A percentile compares a stretch with the other conserved stretches of the same genome.
These are phyloP conservation scores for Sextonia rubra DNA, from an alignment of 164 flowering plant genomes.

Conservation along the genomic window DNA sequence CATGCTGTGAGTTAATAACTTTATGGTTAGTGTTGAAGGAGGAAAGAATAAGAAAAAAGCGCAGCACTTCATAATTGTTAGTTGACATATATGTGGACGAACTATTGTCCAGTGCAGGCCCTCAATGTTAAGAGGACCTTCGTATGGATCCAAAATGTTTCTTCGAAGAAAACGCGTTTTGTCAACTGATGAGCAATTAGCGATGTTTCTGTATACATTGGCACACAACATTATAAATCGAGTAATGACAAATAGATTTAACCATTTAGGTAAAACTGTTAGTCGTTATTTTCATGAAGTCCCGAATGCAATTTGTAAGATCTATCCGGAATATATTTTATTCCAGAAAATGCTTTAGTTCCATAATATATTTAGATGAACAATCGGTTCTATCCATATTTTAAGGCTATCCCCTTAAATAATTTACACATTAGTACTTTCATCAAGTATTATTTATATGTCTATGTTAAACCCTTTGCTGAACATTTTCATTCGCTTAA, in stretches of 20 bases:
- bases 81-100: too few relatives aligned
- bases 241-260: neutral
- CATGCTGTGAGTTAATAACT: too few relatives aligned
- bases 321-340: neutral
- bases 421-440: neutral
- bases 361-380: neutral
- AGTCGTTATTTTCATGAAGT: neutral
- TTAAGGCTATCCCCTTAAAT: neutral
- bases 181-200: neutral
- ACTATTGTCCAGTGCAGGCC: too few relatives aligned
- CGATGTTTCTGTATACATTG: neutral
- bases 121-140: too few relatives aligned
- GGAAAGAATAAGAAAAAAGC: too few relatives aligned
- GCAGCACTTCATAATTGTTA: too few relatives aligned
- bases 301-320: neutral
- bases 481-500: neutral
- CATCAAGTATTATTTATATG: neutral
- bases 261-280: neutral
- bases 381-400: too few relatives aligned
- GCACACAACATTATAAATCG: neutral
- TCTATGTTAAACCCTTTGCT: neutral
- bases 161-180: too few relatives aligned
- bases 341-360: neutral
- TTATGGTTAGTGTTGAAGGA: too few relatives aligned
- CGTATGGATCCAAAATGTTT: too few relatives aligned